These are phyloP conservation scores for Globisporangium viniferum DNA, from an alignment of 352 stramenopile species.

Conservation along the genomic window DNA sequence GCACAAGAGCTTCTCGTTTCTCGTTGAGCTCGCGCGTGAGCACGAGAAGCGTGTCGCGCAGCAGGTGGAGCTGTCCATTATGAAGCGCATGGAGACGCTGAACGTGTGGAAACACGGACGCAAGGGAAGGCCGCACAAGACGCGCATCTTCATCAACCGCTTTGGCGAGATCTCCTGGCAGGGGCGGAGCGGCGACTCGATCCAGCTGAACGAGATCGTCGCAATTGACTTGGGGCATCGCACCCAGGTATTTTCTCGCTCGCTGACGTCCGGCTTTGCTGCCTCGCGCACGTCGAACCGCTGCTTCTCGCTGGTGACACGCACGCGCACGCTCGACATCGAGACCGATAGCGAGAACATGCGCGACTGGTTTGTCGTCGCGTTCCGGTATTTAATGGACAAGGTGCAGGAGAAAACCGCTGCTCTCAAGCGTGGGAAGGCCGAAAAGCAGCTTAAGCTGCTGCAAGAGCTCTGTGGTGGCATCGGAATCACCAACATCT, in stretches of 20 bases:
- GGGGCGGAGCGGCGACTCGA: constrained; percentile 66
- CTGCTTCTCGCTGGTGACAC: constrained; percentile 76
- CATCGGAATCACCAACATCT: constrained; percentile 17
- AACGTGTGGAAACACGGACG: constrained; percentile 77
- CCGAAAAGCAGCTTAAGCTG: constrained; percentile 73
- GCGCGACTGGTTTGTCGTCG: constrained; percentile 84
- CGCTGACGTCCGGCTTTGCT: constrained; percentile 29
- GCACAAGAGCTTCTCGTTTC: constrained; percentile 63
- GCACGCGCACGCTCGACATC: constrained; percentile 66
- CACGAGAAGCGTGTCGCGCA: constrained; percentile 70
- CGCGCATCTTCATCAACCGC: constrained; percentile 73
- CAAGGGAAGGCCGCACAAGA: constrained; percentile 78
- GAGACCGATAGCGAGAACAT: constrained; percentile 66
- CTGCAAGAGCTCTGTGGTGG: constrained; percentile 64
- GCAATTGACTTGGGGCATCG: constrained; percentile 48
- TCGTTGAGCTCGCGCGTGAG: constrained; percentile 67
- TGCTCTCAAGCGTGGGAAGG: constrained; percentile 69
- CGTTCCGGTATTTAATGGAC: constrained; percentile 82
- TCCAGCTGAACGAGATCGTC: constrained; percentile 73
- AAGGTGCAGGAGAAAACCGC: constrained; percentile 84
- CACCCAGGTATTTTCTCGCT: constrained; percentile 68
- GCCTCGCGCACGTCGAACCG: constrained; percentile 25
- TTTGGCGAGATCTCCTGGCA: constrained; percentile 85
- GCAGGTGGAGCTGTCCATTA: constrained; percentile 82
- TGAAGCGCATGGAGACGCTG: constrained; percentile 78